Evolutionary conservation across 305 asterid genomes (phyloP).

Genomic region (Fraxinus sp.): DNA sequence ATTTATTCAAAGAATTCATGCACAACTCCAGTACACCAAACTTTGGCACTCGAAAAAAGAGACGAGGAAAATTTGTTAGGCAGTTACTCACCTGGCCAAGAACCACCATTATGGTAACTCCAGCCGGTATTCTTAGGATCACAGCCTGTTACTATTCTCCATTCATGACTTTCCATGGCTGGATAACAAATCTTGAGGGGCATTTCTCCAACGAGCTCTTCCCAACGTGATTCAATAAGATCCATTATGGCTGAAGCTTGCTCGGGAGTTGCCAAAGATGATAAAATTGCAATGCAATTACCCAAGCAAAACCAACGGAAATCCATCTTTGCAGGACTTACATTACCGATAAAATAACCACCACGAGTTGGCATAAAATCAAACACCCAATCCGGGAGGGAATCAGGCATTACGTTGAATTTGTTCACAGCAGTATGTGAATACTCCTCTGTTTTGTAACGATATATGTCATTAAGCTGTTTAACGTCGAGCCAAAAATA

Average conservation of each 20-base stretch:
- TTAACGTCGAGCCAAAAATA: neutral
- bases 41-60: neutral
- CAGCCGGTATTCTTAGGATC: neutral
- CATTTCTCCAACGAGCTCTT: neutral
- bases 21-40: neutral
- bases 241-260: neutral
- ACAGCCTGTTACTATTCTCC: neutral
- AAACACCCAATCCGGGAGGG: neutral
- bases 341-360: neutral
- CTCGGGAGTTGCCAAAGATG: neutral
- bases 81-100: neutral
- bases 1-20: neutral
- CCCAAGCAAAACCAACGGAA: neutral
- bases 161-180: neutral
- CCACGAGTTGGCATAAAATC: neutral
- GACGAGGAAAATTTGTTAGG: neutral
- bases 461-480: neutral
- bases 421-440: neutral
- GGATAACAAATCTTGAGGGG: neutral
- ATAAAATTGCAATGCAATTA: neutral
- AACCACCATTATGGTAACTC: neutral
- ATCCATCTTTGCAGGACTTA: neutral
- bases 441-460: neutral
- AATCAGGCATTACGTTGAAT: neutral
- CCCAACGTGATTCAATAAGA: neutral